Base-by-base conservation (phyloP, 495 filamentous ascomycete species). In the Rostrohypoxylon terebratum region DNA sequence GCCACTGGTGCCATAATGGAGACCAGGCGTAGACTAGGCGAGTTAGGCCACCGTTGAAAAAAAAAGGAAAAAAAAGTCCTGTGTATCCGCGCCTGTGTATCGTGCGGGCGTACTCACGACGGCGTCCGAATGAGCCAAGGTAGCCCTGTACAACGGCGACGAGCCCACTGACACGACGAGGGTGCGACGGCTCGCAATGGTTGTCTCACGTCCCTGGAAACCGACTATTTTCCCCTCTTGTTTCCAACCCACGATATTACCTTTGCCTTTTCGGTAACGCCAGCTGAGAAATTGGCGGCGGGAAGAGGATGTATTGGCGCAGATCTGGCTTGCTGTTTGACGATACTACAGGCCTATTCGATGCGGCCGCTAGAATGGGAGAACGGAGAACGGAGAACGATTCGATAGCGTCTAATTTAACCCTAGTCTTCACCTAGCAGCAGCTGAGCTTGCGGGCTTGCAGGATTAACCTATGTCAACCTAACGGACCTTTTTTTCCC, bases 1-100 rank as follows among this genome's bases (percentile, higher is more conserved):
- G 84, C 79, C 76, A 84, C 76, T 76, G 84, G 83, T 79, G 82
- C 82, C 84, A 85, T 85, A 71, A 77, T 77, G 73, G 79, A 78
- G 74, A 73, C 82, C 79, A 77, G 74, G 79, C 74, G 69, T 66
- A 75, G 80, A 78, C 78, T 83, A 81, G 82, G 51, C 78, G 79
- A 78, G 77, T 72, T 71, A 69, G 63, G 64, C 59, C 40, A 59
- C 69, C 62, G 69, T 72, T 51, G 45, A 72, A 51, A 51, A 72
- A 54, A 69, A n/a, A n/a, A n/a, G n/a, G n/a, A n/a, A n/a, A n/a
- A 72, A 51, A 51, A 72, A 54, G 68, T 55, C 65, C 45, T 65
- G 53, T 72, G 61, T 70, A 68, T 63, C 65, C 70, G 59, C 69
- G 74, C 42, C 69, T 60, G 65, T 71, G 76, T 63, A 68, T 74